Evolutionary conservation across 169 alveolate species (phyloP).

Genomic region (Plasmodium chabaudi): DNA sequence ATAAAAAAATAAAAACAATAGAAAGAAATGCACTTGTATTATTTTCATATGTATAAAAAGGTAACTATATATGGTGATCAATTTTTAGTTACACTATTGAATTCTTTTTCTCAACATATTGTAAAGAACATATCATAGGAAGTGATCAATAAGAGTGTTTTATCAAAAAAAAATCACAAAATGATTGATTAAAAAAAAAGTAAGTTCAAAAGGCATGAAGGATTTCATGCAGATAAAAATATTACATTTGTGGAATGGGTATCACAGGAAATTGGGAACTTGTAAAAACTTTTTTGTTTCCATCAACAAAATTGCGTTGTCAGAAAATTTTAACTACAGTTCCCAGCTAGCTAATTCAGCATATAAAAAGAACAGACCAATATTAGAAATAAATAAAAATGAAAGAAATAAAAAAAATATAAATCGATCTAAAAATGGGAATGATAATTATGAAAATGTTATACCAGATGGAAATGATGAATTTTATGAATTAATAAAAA

Average conservation of each 20-base stretch:
- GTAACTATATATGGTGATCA: no score
- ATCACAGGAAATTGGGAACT: not conserved
- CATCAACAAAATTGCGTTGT: no score
- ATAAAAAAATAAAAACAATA: no score
- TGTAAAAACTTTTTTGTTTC: not conserved
- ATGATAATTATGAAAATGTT: not conserved
- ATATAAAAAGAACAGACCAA: constrained; percentile 10
- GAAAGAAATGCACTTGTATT: no score
- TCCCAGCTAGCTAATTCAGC: not conserved
- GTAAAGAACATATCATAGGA: no score
- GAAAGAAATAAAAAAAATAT: not conserved
- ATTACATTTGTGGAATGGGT: not conserved
- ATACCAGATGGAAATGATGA: constrained; percentile 27
- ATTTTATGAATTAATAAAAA: constrained; percentile 39
- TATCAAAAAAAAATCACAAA: not conserved
- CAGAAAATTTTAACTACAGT: constrained; percentile 44
- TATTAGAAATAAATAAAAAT: not conserved
- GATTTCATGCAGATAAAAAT: not conserved
- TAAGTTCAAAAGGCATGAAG: constrained; percentile 8
- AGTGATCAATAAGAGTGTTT: no score
- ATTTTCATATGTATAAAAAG: no score
- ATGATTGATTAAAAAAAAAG: not conserved
- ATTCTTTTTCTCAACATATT: no score
- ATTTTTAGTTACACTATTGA: no score
- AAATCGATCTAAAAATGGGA: not conserved